Percentiles rank a stretch among this genome's conserved stretches.
Evolutionary conservation across 179 eudicot species (phyloP).

Genomic region (Spergularia azorica): DNA sequence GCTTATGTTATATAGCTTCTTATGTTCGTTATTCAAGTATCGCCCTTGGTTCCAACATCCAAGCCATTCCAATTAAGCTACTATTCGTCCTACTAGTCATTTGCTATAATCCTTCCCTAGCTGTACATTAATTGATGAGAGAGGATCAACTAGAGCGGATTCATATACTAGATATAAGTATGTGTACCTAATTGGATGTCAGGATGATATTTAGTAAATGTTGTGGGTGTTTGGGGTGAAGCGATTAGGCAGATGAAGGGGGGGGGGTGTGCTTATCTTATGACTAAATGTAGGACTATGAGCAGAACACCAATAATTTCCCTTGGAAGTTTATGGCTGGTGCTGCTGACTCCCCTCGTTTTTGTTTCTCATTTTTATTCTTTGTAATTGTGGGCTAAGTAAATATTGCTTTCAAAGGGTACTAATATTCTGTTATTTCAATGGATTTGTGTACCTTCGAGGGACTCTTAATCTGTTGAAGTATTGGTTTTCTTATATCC

Average conservation of each 20-base stretch:
- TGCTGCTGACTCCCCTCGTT: neutral
- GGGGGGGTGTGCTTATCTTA: neutral
- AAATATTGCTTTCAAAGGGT: neutral
- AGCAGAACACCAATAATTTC: neutral
- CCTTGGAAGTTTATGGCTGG: neutral
- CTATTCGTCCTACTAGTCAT: neutral
- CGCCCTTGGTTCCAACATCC: neutral
- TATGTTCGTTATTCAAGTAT: neutral
- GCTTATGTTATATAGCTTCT: neutral
- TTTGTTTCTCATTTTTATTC: neutral
- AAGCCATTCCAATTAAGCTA: neutral
- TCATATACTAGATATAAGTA: neutral
- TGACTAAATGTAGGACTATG: slow-evolving; percentile 8
- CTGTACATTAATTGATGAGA: neutral
- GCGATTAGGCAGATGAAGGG: neutral
- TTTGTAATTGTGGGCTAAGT: slow-evolving; percentile 9
- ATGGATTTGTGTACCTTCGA: neutral
- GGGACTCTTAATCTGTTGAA: neutral
- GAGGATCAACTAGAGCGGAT: neutral
- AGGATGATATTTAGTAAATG: neutral
- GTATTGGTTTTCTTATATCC: neutral
- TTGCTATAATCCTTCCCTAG: neutral
- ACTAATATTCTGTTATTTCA: neutral
- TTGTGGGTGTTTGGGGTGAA: neutral
- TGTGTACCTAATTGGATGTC: neutral